A percentile compares a stretch with the other conserved stretches of the same genome.
phyloP scores from a whole-genome alignment of 2,329 filamentous ascomycete genomes.

The Graphium sp. region DNA sequence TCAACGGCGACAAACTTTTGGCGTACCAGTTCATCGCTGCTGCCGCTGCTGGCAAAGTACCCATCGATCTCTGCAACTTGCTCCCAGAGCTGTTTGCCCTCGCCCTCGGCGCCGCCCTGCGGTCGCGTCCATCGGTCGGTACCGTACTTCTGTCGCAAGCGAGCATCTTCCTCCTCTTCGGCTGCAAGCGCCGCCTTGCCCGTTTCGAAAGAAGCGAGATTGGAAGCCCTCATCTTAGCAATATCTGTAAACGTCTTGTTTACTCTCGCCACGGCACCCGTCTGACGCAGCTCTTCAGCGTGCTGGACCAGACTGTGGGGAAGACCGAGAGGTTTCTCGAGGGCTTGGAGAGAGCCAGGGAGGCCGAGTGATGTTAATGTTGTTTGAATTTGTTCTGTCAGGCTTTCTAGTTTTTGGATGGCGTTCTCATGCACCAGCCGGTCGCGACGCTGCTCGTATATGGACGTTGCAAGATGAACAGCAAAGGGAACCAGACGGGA shows the following conservation, averaged over 20 bases:
- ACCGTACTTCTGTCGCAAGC: constrained; percentile 60
- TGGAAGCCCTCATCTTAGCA: constrained; percentile 70
- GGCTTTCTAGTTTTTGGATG: constrained; percentile 63
- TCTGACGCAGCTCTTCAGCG: constrained; percentile 84
- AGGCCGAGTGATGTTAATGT: constrained; percentile 69
- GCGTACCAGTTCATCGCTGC: constrained; percentile 45
- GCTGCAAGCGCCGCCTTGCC: constrained; percentile 61
- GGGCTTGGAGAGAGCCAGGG: constrained; percentile 79
- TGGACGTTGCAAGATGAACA: constrained; percentile 85
- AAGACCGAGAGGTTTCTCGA: constrained; percentile 85
- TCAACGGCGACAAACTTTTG: constrained; percentile 67
- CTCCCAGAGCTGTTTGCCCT: constrained; percentile 51
- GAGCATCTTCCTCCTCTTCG: constrained; percentile 72
- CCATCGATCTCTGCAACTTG: constrained; percentile 67
- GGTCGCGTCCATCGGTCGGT: constrained; percentile 71
- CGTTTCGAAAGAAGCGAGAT: constrained; percentile 66
- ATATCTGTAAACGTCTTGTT: constrained; percentile 75
- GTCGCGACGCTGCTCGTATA: constrained; percentile 84
- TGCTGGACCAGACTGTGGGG: constrained; percentile 76
- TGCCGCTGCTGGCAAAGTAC: constrained; percentile 55
- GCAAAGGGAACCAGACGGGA: constrained; percentile 87
- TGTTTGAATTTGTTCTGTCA: constrained; percentile 68
- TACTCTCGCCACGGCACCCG: constrained; percentile 65
- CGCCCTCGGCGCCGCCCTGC: constrained; percentile 51
- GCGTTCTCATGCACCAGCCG: constrained; percentile 80